These are phyloP conservation scores for Sisymbrium irio DNA, from an alignment of 345 rosid genomes.

Conservation along the genomic window DNA sequence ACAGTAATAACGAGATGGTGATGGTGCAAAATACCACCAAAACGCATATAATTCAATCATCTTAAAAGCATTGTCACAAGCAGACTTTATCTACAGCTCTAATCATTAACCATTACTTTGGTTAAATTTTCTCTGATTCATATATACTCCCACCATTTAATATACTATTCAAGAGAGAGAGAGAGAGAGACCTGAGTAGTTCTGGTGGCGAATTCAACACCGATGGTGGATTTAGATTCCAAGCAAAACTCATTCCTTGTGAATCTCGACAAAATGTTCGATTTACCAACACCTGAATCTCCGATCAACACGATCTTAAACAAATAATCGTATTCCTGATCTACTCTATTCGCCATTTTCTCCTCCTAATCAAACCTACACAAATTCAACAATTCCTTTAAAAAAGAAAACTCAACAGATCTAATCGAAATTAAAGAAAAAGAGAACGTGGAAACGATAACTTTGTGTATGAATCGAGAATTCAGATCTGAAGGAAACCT, in stretches of 20 bases:
- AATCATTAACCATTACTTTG: neutral
- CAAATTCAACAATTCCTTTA: neutral
- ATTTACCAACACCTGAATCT: constrained; percentile 78
- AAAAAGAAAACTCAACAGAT: constrained; percentile 1
- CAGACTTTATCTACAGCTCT: too few relatives aligned
- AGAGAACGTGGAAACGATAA: neutral
- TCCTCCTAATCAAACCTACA: constrained; percentile 33
- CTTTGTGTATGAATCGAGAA: constrained; percentile 40
- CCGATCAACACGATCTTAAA: constrained; percentile 82
- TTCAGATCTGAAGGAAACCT: constrained; percentile 21
- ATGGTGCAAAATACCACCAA: neutral
- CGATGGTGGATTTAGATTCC: constrained; percentile 73
- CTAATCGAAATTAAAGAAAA: neutral
- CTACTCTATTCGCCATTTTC: constrained; percentile 52
- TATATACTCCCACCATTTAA: too few relatives aligned
- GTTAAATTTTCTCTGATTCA: neutral
- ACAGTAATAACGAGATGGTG: neutral
- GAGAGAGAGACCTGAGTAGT: constrained; percentile 49
- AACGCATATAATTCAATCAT: too few relatives aligned
- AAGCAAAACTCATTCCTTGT: constrained; percentile 68
- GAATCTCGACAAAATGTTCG: constrained; percentile 69
- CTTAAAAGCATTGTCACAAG: too few relatives aligned
- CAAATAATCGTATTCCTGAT: constrained; percentile 67
- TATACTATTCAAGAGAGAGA: neutral
- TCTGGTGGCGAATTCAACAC: constrained; percentile 74